These are phyloP conservation scores for Cicer chorassanicum DNA, from an alignment of 306 rosid species.

Conservation along the genomic window DNA sequence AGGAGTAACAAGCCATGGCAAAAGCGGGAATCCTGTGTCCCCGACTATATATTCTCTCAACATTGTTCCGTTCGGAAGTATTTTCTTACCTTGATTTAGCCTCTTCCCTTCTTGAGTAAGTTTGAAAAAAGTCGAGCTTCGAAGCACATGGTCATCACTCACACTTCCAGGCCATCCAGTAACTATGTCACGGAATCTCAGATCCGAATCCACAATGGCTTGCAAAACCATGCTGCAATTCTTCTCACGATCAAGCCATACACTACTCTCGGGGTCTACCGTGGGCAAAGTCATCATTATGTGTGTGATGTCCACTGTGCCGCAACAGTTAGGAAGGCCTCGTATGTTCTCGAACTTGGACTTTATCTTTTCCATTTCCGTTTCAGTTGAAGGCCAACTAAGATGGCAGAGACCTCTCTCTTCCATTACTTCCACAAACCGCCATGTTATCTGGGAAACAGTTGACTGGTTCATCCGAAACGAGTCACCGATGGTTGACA, in stretches of 20 bases:
- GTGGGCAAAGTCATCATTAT: conserved; percentile 84
- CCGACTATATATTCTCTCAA: conserved; percentile 74
- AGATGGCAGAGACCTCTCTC: conserved; percentile 82
- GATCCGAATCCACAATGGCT: conserved; percentile 79
- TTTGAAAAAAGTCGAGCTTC: conserved; percentile 66
- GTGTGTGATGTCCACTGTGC: conserved; percentile 82
- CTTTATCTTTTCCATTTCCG: conserved; percentile 69
- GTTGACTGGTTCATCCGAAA: conserved; percentile 77
- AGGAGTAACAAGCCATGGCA: conserved; percentile 90
- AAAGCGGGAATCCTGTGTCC: conserved; percentile 75
- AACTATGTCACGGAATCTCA: conserved; percentile 77
- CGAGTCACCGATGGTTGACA: conserved; percentile 70
- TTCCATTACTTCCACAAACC: conserved; percentile 90
- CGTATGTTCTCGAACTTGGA: conserved; percentile 66
- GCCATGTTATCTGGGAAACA: conserved; percentile 90
- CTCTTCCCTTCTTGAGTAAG: conserved; percentile 65
- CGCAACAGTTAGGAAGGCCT: conserved; percentile 89
- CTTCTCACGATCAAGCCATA: conserved; percentile 82
- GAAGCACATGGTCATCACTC: conserved; percentile 64
- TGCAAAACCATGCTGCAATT: conserved; percentile 92
- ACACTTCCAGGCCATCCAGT: conserved; percentile 94
- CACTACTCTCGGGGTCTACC: conserved; percentile 50
- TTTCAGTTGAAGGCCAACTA: conserved; percentile 74
- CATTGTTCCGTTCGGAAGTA: conserved; percentile 56
- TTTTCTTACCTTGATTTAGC: conserved; percentile 55